phyloP scores from a whole-genome alignment of 179 eudicot genomes.

The Beta corolliflora region DNA sequence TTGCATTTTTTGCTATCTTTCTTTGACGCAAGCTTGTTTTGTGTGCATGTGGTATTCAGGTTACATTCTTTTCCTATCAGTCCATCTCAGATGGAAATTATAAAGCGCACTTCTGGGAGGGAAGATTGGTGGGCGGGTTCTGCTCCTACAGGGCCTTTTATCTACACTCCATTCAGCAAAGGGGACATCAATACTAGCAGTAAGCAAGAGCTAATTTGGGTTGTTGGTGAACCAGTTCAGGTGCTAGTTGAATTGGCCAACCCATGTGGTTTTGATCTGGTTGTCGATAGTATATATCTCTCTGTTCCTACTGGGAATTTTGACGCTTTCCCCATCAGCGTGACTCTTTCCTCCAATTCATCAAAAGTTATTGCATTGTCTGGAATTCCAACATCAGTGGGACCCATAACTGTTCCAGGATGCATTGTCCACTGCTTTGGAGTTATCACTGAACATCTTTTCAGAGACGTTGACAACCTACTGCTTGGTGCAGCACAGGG shows the following conservation, averaged over 20 bases:
- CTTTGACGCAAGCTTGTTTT: background rate
- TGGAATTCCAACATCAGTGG: constrained; percentile 90
- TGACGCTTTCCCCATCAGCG: constrained; percentile 90
- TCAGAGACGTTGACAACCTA: constrained; percentile 87
- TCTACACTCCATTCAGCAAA: constrained; percentile 96
- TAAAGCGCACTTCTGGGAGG: constrained; percentile 77
- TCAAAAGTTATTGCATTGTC: constrained; percentile 85
- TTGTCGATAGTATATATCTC: constrained; percentile 88
- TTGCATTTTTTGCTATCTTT: background rate
- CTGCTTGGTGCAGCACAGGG: constrained; percentile 95
- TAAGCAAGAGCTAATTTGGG: constrained; percentile 91
- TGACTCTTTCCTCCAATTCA: constrained; percentile 89
- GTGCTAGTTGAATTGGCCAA: constrained; percentile 92
- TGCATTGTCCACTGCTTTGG: constrained; percentile 96
- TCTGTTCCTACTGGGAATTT: constrained; percentile 81
- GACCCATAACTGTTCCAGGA: constrained; percentile 76
- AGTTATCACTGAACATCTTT: constrained; percentile 86
- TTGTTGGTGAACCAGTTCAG: constrained; percentile 95
- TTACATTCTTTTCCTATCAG: constrained; percentile 90
- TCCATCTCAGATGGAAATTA: constrained; percentile 84
- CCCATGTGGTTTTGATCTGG: constrained; percentile 89
- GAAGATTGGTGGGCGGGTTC: constrained; percentile 99
- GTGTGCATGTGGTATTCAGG: constrained; percentile 42
- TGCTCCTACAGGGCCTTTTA: constrained; percentile 97
- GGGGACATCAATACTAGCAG: constrained; percentile 58